Base-by-base conservation (phyloP, 805 yeast genomes). In the Ogataea haglerorum region DNA sequence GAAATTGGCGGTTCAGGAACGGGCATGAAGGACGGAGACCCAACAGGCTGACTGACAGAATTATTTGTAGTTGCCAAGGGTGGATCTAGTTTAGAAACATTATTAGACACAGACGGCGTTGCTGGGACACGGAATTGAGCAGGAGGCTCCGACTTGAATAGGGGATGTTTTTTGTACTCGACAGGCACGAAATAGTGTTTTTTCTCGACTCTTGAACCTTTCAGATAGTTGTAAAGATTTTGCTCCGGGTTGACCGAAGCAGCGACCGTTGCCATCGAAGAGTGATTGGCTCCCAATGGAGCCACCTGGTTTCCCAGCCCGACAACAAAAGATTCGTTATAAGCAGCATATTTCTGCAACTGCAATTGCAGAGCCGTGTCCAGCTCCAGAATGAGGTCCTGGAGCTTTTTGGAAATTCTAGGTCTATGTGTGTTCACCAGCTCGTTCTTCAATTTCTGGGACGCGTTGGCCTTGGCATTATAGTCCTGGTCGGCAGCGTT, bases 311-410 rank as follows among this genome's bases (percentile, higher is more conserved):
- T 84, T 19, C 97, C 98, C 14, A 85, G 73, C 55, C 90, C 89
- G 66, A 93, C 75, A 13, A 86, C 73, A 42, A 85, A 72, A 15
- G 87, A 85, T 64, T 91, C 98, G 38, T 81, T 77, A 73, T 87
- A 84, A 22, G 91, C 85, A 3, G 97, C 82, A 61, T 83, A 91
- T 57, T 89, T 88, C 53, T 86, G 91, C 41, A 93, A 68, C 63
- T 91, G 96, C 37, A 90, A 78, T 46, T 87, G 78, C 72, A 91
- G 68, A 8, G 97, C 98, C 35, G 87, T 79, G 62, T 93, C 98
- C 57, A 87, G 73, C 62, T 91, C 97, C 47, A 90, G 68, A 42
- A 89, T 80, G 47, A 88, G 68, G 57, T 85, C 82, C 57, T 82
- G 85, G 46, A 93, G 70, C 48, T 78, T 80, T 45, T 77, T 75